Evolutionary conservation across 768 basidiomycete species (phyloP), one percentile per base, ranked within the genome.

Genomic region (Lactifluus rugatus): DNA sequence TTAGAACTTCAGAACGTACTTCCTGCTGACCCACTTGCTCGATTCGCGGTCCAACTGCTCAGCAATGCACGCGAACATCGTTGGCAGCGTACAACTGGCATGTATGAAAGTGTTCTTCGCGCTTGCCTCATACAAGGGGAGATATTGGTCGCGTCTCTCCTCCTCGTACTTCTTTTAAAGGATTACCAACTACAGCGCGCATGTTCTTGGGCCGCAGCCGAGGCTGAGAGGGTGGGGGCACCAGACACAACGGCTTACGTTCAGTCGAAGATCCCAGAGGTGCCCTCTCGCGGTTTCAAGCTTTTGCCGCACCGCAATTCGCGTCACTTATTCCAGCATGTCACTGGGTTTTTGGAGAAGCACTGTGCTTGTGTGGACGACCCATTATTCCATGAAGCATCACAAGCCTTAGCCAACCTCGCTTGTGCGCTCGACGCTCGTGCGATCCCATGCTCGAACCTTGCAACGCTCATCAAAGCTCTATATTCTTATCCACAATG

Each of bases 111-210:
- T 2, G 69, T 89, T 49, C 74, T 90, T 62, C 73, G 78, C 3
- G 76, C 83, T 9, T 86, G 84, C 56, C 72, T 92, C 19, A 67
- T 89, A 39, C 87, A 91, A 50, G 87, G 87, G 25, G 89, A 92
- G 66, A 82, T 92, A 49, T 76, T 91, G 41, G 75, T 87, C n/a
- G 88, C 81, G 0, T 83, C 85, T 1, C 70, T 90, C 26, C 71
- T 89, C 5, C 87, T 90, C 56, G 84, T 78, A 1, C 70, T 81
- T 42, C 66, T 87, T 19, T 70, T 87, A 44, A 80, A 84, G 62
- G 84, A 88, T 31, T 85, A 78, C 74, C 79, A 86, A 65, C 56
- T 70, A 11, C 71, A 72, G 25, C 21, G 48, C 19, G 45, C 57
- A 32, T 32, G 51, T 44, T 21, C 69, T 67, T 54, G 68, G 67